Base-by-base conservation (phyloP, 768 basidiomycete genomes). In the Auriculariales sp. region DNA sequence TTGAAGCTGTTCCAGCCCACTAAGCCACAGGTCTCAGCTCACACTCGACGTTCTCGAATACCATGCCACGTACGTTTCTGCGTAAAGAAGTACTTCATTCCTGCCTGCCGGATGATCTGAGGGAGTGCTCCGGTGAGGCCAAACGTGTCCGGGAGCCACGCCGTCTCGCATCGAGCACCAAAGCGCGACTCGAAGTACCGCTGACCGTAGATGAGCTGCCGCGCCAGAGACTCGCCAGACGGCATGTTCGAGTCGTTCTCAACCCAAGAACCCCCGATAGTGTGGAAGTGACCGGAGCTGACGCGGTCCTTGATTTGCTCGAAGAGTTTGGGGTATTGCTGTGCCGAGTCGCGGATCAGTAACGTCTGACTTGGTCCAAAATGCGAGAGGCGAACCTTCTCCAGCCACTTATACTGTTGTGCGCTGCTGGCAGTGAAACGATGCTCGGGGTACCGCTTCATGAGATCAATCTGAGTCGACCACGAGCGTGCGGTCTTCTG, bases 401-500 rank as follows among this genome's bases (percentile, higher is more conserved):
- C 93, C 19, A 97, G 77, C 95, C 94, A 98, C 61, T 94, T 92
- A 69, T 79, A 98, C 63, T 99, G 94, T 56, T 90, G 87, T 0
- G 84, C 88, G 34, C 82, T 81, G 46, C 79, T 81, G 59, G 79
- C 81, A 2, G 82, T 77, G 64, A 99, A 99, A n/a, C 88, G 75
- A 60, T 97, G 92, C 62, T 99, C 95, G 0, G 93, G 91, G 63
- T 94, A 98, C 17, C 93, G 81, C 22, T 92, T 83, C 85, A 98
- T 97, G 46, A 98, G 76, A 61, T 98, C 91, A 15, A 91, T 69
- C 62, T 98, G 93, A 2, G 94, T 95, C 0, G 90, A 83, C 94
- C 94, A 99, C 0, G 90, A 93, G 22, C 93, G 77, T 5, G 95
- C 95, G 4, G 89, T 85, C 66, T 99, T 99, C 66, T 99, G 95